Conservation (phyloP, 257 asterid genomes). For the Solanum raphanifolium region DNA sequence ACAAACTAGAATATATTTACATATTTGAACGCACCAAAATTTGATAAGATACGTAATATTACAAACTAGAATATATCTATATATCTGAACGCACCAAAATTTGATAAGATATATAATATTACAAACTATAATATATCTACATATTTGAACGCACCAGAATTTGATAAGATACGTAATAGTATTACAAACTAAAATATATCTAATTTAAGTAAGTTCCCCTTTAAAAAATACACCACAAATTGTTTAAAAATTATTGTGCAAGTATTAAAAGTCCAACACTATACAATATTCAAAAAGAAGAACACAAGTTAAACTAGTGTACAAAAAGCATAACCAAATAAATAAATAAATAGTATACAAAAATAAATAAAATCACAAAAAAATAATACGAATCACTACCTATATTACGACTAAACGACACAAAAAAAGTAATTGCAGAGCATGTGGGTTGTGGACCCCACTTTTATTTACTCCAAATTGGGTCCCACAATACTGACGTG, state of each 20-base stretch:
- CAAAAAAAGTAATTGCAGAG: slow-evolving; percentile 3
- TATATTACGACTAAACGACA: neutral
- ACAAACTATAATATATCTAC: too few relatives aligned
- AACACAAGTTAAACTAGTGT: neutral
- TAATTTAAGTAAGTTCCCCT: too few relatives aligned
- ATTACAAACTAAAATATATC: too few relatives aligned
- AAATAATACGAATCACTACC: neutral
- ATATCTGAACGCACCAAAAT: too few relatives aligned
- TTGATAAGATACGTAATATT: too few relatives aligned
- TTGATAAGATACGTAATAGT: too few relatives aligned
- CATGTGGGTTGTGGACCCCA: slow-evolving; percentile 19
- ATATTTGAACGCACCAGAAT: too few relatives aligned
- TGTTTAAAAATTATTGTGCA: neutral
- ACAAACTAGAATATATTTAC: too few relatives aligned
- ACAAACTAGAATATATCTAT: too few relatives aligned
- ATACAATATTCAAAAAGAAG: neutral
- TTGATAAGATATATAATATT: too few relatives aligned
- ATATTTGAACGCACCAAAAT: too few relatives aligned
- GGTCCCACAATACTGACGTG: neutral
- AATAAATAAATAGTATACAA: neutral
- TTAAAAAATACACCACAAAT: too few relatives aligned
- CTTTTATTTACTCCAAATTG: neutral
- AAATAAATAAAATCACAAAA: neutral
- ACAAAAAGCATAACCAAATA: neutral
- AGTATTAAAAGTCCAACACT: neutral